Percentiles rank a stretch among this genome's conserved stretches.
phyloP scores from a whole-genome alignment of 2,329 filamentous ascomycete genomes.

The Xylariaceae sp. region DNA sequence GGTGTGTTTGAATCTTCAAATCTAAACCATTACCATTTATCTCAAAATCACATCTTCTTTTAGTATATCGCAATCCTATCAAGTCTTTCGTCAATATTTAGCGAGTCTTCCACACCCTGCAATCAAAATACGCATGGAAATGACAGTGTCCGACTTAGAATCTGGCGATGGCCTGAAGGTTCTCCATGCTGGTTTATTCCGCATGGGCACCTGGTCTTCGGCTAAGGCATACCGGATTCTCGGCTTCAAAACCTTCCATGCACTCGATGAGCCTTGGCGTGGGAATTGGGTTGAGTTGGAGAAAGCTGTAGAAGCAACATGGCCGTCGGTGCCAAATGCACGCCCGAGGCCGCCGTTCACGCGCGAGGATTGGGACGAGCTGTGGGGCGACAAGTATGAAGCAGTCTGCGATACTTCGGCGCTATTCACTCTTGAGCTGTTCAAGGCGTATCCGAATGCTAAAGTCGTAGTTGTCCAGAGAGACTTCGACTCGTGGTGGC shows the following conservation, averaged over 20 bases:
- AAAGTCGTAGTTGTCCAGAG: slow-evolving; percentile 29
- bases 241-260: slow-evolving; percentile 21
- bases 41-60: too few relatives aligned
- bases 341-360: slow-evolving; percentile 3
- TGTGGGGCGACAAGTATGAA: slow-evolving; percentile 27
- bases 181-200: slow-evolving; percentile 24
- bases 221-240: slow-evolving; percentile 23
- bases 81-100: too few relatives aligned
- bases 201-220: slow-evolving; percentile 25
- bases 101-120: too few relatives aligned
- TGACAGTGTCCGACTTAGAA: not conserved
- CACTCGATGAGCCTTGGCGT: not conserved
- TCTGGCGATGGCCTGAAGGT: slow-evolving; percentile 14
- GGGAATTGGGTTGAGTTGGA: slow-evolving; percentile 19
- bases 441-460: slow-evolving; percentile 24
- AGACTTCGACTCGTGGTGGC: slow-evolving; percentile 26
- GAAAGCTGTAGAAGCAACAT: slow-evolving; percentile 27
- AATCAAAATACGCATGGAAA: too few relatives aligned
- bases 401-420: slow-evolving; percentile 13
- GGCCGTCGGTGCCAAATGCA: slow-evolving; percentile 8
- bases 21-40: too few relatives aligned
- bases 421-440: slow-evolving; percentile 22
- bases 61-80: too few relatives aligned
- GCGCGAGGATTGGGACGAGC: slow-evolving; percentile 19
- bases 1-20: too few relatives aligned